A percentile compares a stretch with the other conserved stretches of the same genome.
Evolutionary conservation across 176 grass and related monocot genomes (phyloP).

Genomic region (Oryza longistaminata): DNA sequence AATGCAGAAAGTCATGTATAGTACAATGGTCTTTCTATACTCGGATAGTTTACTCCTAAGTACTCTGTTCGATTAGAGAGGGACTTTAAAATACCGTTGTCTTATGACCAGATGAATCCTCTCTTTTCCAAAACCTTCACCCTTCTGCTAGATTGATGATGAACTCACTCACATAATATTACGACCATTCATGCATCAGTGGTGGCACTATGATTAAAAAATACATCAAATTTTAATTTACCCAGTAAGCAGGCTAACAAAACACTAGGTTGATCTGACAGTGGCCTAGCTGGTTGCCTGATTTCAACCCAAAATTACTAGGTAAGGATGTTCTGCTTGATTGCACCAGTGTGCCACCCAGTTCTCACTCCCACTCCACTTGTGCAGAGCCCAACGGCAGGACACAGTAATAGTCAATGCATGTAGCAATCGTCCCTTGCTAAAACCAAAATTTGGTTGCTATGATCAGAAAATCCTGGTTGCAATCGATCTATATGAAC

Average conservation of each 20-base stretch:
- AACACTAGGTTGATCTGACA: not conserved
- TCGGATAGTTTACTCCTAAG: not conserved
- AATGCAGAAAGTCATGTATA: not conserved
- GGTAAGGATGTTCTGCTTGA: not conserved
- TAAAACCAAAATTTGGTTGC: not conserved
- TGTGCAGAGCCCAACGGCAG: not conserved
- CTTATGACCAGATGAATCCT: not conserved
- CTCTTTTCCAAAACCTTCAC: not conserved
- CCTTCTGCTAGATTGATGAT: not conserved
- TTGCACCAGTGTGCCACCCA: not conserved
- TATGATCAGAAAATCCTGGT: not conserved
- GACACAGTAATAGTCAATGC: not conserved
- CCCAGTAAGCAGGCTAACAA: not conserved
- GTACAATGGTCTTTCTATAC: not conserved
- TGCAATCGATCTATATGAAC: not conserved
- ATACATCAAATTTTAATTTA: not conserved
- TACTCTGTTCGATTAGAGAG: not conserved
- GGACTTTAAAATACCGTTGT: not conserved
- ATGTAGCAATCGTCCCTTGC: not conserved
- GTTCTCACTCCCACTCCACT: not conserved
- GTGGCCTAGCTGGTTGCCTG: not conserved
- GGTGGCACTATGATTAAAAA: not conserved
- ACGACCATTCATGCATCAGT: not conserved
- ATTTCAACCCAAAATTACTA: not conserved
- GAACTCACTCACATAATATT: not conserved